phyloP scores from a whole-genome alignment of 257 asterid genomes.

The Solanum peruvianum region DNA sequence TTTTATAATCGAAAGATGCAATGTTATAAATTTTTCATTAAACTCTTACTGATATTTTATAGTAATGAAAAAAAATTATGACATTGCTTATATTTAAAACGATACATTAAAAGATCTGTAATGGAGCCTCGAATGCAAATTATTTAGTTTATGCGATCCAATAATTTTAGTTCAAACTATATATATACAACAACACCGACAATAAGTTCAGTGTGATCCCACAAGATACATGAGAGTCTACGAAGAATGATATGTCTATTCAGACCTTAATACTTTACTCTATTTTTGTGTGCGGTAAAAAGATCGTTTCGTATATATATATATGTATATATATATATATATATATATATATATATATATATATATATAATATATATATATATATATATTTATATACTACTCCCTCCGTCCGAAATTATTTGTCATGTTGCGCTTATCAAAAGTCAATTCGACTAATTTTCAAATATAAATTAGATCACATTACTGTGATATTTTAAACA shows the following conservation, averaged over 20 bases:
- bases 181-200: not conserved
- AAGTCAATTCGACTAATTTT: too few species aligned
- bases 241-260: too few species aligned
- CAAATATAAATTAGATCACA: too few species aligned
- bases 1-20: not conserved
- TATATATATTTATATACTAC: too few species aligned
- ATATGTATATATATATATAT: too few species aligned
- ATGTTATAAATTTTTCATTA: not conserved
- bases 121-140: not conserved
- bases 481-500: too few species aligned
- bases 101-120: not conserved
- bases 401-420: too few species aligned
- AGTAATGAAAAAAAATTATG: not conserved
- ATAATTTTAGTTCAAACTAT: not conserved
- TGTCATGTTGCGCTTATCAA: too few species aligned
- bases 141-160: accelerated
- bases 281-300: not conserved
- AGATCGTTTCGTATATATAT: too few species aligned
- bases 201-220: not conserved
- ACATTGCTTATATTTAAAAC: not conserved
- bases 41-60: not conserved
- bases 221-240: not conserved
- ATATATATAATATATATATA: too few species aligned
- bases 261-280: not conserved
- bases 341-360: too few species aligned